Percentiles rank a stretch among this genome's conserved stretches.
phyloP scores from a whole-genome alignment of 371 early-diverging fungal genomes.

The Apophysomyces variabilis region DNA sequence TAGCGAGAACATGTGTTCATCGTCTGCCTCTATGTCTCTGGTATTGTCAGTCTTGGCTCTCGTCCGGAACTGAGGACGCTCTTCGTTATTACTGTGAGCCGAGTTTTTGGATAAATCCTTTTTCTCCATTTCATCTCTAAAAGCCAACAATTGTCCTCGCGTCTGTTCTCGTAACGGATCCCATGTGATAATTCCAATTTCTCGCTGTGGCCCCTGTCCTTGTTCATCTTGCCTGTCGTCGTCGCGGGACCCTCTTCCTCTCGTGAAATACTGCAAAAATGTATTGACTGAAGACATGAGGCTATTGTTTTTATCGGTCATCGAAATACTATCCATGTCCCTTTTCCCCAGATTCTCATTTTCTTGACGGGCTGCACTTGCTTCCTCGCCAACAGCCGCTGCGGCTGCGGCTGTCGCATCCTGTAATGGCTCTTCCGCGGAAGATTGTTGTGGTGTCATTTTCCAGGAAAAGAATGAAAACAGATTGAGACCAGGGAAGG shows the following conservation, averaged over 20 bases:
- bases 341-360: background rate
- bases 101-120: background rate
- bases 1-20: background rate
- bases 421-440: background rate
- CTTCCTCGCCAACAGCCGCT: background rate
- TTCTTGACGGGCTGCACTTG: background rate
- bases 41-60: conserved; percentile 6
- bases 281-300: conserved; percentile 29
- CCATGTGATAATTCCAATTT: conserved; percentile 34
- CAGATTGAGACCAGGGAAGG: conserved; percentile 40
- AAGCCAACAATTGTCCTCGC: conserved; percentile 28
- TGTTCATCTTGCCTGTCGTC: background rate
- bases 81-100: background rate
- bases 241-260: conserved; percentile 16
- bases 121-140: conserved; percentile 31
- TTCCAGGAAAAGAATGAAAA: conserved; percentile 48
- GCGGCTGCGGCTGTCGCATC: conserved; percentile 22
- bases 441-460: conserved; percentile 6
- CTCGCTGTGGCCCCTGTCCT: background rate
- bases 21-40: background rate
- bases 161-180: conserved; percentile 38
- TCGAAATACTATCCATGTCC: conserved; percentile 5
- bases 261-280: conserved; percentile 27
- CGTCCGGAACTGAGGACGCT: background rate
- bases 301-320: conserved; percentile 1